Base-by-base conservation (phyloP, 2,329 filamentous ascomycete species). In the Chrysoporthe cubensis region DNA sequence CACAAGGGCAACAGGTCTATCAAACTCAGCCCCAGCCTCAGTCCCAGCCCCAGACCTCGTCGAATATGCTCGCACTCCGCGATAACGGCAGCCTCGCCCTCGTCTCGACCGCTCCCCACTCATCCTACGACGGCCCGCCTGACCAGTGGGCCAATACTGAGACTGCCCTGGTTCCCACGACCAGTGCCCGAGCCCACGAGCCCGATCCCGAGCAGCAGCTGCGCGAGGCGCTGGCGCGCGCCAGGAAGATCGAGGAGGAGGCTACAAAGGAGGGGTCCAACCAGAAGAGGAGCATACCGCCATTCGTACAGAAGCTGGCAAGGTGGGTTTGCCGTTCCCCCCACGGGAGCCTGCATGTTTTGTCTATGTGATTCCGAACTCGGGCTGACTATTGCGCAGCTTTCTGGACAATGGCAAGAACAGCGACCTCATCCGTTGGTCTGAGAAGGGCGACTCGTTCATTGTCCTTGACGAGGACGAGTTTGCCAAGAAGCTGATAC, bases 401-500 rank as follows among this genome's bases (percentile, higher is more conserved):
- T 99, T 98, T 75, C 86, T 99, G 16, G 94, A 99, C 74, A 91
- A 96, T 75, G 90, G 90, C 50, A 95, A 95, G 76, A 97, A 98
- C 76, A 95, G 94, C 2, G 93, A 97, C 44, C 84, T 98, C 61
- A 99, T 99, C 76, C 90, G 95, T 73, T 99, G 96, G 96, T 97
- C 96, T 0, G 93, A 97, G 74, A 93, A 95, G 75, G 96, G 96
- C 42, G 94, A 97, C 75, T 97, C 95, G 0, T 99, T 99, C 80
- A 92, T 98, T 66, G 95, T 99, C 3, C 82, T 98, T 9, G 95
- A 99, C 75, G 96, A 99, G 80, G 96, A 99, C 76, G 95, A 97
- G 80, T 99, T 99, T 76, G 97, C 96, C 26, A 98, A 97, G 80
- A 93, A 92, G 48, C 91, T 99, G 73, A 92, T 99, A 34, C 96